These are phyloP conservation scores for Aspergillus uvarum DNA, from an alignment of 2,329 filamentous ascomycete genomes.

Conservation along the genomic window DNA sequence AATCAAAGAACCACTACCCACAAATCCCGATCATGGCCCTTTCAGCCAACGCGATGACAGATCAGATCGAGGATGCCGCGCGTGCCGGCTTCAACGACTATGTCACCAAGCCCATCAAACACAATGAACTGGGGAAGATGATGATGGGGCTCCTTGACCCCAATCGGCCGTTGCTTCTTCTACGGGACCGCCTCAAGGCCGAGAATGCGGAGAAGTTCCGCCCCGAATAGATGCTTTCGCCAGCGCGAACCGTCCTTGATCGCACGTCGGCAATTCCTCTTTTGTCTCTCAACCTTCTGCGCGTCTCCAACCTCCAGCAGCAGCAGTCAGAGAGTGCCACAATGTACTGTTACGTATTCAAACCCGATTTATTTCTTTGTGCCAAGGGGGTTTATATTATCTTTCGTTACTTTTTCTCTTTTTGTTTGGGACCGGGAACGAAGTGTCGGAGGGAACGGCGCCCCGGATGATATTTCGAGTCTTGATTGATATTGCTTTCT, in stretches of 20 bases:
- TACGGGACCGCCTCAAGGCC: conserved; percentile 40
- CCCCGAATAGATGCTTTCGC: conserved; percentile 11
- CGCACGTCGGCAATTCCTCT: background rate
- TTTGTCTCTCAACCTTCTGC: background rate
- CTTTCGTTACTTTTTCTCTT: background rate
- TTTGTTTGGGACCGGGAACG: conserved; percentile 12
- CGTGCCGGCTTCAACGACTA: conserved; percentile 52
- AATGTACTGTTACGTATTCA: conserved; percentile 16
- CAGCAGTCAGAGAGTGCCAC: conserved; percentile 2
- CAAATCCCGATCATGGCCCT: conserved; percentile 52
- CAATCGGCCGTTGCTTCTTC: conserved; percentile 41
- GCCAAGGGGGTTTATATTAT: conserved; percentile 10
- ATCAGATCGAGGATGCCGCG: conserved; percentile 49
- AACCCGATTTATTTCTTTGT: conserved; percentile 16
- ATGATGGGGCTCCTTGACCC: conserved; percentile 51
- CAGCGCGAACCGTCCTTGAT: background rate
- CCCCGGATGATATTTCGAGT: conserved; percentile 18
- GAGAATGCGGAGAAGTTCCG: conserved; percentile 21
- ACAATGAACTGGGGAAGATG: conserved; percentile 50
- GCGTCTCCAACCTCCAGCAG: background rate
- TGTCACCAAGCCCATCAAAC: conserved; percentile 52
- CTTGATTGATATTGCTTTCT: conserved; percentile 12
- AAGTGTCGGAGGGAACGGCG: conserved; percentile 21
- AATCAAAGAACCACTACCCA: conserved; percentile 46
- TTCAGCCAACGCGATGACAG: conserved; percentile 52